A percentile compares a stretch with the other conserved stretches of the same genome.
Evolutionary conservation across 805 yeast species (phyloP).

Genomic region (Brettanomyces bruxellensis): DNA sequence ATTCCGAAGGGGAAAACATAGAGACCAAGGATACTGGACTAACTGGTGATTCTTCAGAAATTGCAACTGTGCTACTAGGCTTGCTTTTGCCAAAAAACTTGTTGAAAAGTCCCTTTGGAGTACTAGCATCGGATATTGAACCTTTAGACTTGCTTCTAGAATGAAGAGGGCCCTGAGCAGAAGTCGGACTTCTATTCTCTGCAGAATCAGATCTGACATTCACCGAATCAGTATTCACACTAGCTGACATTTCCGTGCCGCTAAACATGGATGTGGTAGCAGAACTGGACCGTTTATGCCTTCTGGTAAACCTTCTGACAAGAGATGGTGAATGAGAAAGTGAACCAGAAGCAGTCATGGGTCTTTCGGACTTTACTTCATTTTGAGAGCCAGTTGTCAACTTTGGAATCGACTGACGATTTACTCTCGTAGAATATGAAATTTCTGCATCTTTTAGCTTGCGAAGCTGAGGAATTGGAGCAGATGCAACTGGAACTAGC

Average conservation of each 20-base stretch:
- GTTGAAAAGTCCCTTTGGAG: constrained; percentile 22
- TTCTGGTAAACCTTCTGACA: constrained; percentile 27
- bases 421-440: not conserved
- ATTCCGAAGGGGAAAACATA: constrained; percentile 6
- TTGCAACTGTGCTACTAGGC: constrained; percentile 2
- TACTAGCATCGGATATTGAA: constrained; percentile 18
- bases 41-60: constrained; percentile 17
- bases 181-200: not conserved
- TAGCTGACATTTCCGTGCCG: not conserved
- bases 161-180: constrained; percentile 9
- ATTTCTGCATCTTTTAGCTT: constrained; percentile 3
- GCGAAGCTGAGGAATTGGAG: constrained; percentile 18
- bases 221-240: not conserved
- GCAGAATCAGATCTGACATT: not conserved
- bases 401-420: constrained; percentile 5
- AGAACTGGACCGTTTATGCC: constrained; percentile 56
- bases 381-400: constrained; percentile 30
- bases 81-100: constrained; percentile 23
- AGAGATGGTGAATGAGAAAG: not conserved
- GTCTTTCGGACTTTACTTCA: constrained; percentile 22
- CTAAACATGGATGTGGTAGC: constrained; percentile 39
- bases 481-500: constrained; percentile 28
- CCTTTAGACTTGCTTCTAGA: constrained; percentile 20
- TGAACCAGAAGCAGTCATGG: not conserved
- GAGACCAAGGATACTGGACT: constrained; percentile 15